Conservation (phyloP, 306 rosid genomes). For the Abrus pulchellus region DNA sequence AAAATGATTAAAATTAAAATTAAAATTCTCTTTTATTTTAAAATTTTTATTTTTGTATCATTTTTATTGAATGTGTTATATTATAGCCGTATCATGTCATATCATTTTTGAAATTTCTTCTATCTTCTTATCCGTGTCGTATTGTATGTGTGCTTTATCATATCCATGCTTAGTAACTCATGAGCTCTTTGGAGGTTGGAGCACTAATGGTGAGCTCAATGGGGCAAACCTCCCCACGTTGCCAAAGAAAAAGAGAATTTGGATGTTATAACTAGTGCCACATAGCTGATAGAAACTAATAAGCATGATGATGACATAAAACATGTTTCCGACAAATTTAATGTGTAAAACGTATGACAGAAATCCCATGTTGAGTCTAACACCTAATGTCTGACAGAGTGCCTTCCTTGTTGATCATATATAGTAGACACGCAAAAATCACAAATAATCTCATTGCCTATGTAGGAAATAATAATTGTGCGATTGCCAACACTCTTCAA, state of each 20-base stretch:
- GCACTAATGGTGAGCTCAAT: conserved; percentile 6
- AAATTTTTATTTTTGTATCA: too few species aligned
- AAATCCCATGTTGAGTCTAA: conserved; percentile 9
- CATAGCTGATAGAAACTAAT: conserved; percentile 5
- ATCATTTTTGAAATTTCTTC: too few species aligned
- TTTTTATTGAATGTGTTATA: too few species aligned
- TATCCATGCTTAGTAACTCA: too few species aligned
- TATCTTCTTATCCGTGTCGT: too few species aligned
- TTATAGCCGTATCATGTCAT: too few species aligned
- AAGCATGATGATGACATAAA: conserved; percentile 15
- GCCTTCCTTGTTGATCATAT: background rate
- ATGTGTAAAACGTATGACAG: conserved; percentile 9
- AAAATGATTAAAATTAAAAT: too few species aligned
- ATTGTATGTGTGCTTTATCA: too few species aligned
- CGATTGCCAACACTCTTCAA: conserved; percentile 41
- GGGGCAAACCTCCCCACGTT: background rate
- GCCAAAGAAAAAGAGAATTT: background rate
- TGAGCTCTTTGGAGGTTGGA: background rate
- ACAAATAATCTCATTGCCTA: conserved; percentile 55
- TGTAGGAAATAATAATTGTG: conserved; percentile 45
- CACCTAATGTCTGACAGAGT: background rate
- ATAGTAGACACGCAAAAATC: conserved; percentile 41
- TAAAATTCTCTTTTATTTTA: too few species aligned
- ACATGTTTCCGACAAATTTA: conserved; percentile 21
- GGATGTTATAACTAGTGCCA: background rate